Conservation (phyloP, 495 filamentous ascomycete genomes). For the Penicillium daleae region DNA sequence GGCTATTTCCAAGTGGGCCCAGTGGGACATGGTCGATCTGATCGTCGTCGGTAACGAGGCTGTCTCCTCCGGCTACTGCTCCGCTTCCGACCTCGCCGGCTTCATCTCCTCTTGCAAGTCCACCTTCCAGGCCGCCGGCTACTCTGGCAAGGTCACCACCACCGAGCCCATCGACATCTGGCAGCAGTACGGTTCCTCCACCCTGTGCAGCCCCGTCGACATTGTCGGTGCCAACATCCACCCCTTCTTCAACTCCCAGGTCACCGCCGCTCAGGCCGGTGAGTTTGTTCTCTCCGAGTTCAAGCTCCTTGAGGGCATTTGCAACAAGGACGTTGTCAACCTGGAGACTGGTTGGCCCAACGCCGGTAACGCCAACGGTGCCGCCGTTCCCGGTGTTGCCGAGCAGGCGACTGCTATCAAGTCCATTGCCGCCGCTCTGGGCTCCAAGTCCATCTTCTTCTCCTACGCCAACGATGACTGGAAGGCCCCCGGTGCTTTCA, state of each 20-base stretch:
- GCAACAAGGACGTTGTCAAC: constrained; percentile 70
- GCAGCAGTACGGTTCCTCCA: constrained; percentile 51
- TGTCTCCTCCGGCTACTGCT: constrained; percentile 68
- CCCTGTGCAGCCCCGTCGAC: constrained; percentile 75
- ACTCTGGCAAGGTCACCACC: constrained; percentile 77
- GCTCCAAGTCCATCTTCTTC: constrained; percentile 72
- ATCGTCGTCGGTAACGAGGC: constrained; percentile 91
- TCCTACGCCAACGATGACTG: constrained; percentile 78
- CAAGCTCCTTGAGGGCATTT: constrained; percentile 63
- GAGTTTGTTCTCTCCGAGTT: constrained; percentile 71
- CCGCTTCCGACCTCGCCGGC: constrained; percentile 60
- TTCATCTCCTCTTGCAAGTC: constrained; percentile 65
- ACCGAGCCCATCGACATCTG: constrained; percentile 81
- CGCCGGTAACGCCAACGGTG: constrained; percentile 67
- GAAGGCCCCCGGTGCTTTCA: constrained; percentile 72
- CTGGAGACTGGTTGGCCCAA: constrained; percentile 93
- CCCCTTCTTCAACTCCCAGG: constrained; percentile 84
- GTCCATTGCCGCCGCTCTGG: constrained; percentile 60
- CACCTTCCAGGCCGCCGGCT: constrained; percentile 61
- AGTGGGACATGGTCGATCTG: constrained; percentile 76
- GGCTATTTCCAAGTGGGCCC: constrained; percentile 70
- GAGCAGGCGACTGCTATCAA: constrained; percentile 76
- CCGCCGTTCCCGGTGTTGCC: constrained; percentile 63
- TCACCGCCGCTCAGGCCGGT: constrained; percentile 67
- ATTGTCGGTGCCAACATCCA: constrained; percentile 84